Evolutionary conservation across 75 land plant genomes (phyloP).

Genomic region (Sequoia sempervirens): DNA sequence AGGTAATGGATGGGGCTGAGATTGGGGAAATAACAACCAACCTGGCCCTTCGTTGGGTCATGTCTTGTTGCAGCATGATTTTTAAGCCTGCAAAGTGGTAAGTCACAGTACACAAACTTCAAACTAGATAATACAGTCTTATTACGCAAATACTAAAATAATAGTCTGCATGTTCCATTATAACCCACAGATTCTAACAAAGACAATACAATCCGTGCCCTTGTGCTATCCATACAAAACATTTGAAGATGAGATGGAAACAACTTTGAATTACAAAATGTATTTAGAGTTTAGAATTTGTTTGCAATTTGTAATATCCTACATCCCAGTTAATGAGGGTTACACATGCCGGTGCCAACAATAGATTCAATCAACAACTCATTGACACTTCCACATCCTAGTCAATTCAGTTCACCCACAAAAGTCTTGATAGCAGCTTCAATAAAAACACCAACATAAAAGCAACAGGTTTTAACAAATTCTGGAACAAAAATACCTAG

Average conservation of each 20-base stretch:
- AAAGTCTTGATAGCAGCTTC: too few species aligned
- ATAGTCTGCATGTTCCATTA: not conserved
- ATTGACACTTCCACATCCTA: too few species aligned
- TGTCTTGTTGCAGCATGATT: not conserved
- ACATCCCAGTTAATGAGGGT: too few species aligned
- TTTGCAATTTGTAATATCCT: too few species aligned
- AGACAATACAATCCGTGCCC: not conserved
- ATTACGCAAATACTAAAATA: not conserved
- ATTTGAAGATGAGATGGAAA: not conserved
- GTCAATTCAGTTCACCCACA: too few species aligned
- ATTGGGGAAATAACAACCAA: not conserved
- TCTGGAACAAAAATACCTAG: too few species aligned
- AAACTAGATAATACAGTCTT: not conserved
- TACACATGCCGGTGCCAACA: too few species aligned
- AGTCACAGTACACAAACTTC: not conserved
- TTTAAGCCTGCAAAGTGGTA: not conserved
- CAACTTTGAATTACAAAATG: too few species aligned
- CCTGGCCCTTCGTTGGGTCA: not conserved
- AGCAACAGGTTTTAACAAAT: too few species aligned
- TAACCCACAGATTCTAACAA: not conserved
- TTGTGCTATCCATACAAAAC: not conserved
- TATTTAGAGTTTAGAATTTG: too few species aligned
- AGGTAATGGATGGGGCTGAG: not conserved
- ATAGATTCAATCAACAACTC: too few species aligned
- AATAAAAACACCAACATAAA: too few species aligned